phyloP scores from a whole-genome alignment of 192 early-diverging fungal genomes.

The Thamnidium elegans region DNA sequence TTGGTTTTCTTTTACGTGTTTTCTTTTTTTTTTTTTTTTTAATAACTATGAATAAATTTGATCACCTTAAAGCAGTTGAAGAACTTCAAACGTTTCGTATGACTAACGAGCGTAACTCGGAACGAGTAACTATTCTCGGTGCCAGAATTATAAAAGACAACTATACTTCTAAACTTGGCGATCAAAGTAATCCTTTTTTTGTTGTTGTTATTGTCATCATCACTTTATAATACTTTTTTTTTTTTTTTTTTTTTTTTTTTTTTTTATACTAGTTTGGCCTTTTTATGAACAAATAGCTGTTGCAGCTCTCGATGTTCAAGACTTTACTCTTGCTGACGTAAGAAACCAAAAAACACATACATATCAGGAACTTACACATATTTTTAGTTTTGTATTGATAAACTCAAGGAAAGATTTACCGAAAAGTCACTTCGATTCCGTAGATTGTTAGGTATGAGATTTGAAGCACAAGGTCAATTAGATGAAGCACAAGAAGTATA shows the following conservation, averaged over 20 bases:
- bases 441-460: conserved; percentile 73
- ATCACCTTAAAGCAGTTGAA: conserved; percentile 18
- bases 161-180: conserved; percentile 19
- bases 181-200: conserved; percentile 20
- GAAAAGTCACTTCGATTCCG: conserved; percentile 64
- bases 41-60: conserved; percentile 21
- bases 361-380: not conserved
- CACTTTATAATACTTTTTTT: not conserved
- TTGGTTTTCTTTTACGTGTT: no score
- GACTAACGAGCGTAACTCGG: conserved; percentile 28
- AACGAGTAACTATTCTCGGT: conserved; percentile 26
- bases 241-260: conserved; percentile 1
- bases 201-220: not conserved
- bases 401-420: conserved; percentile 63
- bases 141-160: conserved; percentile 26
- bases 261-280: conserved; percentile 53
- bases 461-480: conserved; percentile 73
- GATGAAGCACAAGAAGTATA: conserved; percentile 71
- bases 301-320: conserved; percentile 76
- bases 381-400: conserved; percentile 52
- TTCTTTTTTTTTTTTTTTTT: no score
- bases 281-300: conserved; percentile 81
- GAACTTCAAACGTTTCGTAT: conserved; percentile 25
- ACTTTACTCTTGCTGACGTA: conserved; percentile 62
- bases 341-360: not conserved